Base-by-base conservation (phyloP, 176 grass and related monocot genomes). In the Urochloa ruziziensis region DNA sequence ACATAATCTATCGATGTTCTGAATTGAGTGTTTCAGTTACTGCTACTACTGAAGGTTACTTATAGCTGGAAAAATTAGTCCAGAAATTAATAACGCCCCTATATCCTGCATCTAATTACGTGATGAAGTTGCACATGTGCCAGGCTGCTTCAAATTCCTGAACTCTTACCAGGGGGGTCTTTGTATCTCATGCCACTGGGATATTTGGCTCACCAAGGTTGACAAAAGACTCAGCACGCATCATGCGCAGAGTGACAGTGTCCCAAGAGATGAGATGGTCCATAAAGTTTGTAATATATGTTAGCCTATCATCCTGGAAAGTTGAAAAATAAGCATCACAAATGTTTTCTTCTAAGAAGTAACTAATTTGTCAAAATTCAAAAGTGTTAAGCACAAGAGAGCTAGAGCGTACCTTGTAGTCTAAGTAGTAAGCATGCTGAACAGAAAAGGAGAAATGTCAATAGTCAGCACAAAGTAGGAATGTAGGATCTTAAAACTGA, bases 361-460 rank as follows among this genome's bases (percentile, higher is more conserved):
- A 3, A 34, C 29, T 7, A 70, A 30, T 7, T 48, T 74, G 13
- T 57, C 27, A 42, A 64, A 59, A 34, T 73, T 80, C 18, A 62
- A 75, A 42, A 44, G 4, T 57, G 65, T 62, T 74, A 40, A 40
- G 40, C 30, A 83, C 17, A 34, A 34, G 11, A n/a, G 15, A 66
- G n/a, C 27, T 73, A 21, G 35, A 35, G 49, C 11, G 16, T 81
- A 98, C 93, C 96, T 90, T 98, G 85, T 95, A 95, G 71, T 98
- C 96, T 25, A 95, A 82, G 88, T 95, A 98, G 81, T 96, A 98
- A 53, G 96, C 93, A 87, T 96, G 96, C 96, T 99, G 87, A 65
- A 80, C n/a, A 74, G 2, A 66, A 77, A 87, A 92, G 1, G 5
- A 62, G 52, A 73, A 83, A 63, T 40, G 37, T 95, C 39, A 93